phyloP scores from a whole-genome alignment of 169 alveolate species.

The Plasmodium sp. region DNA sequence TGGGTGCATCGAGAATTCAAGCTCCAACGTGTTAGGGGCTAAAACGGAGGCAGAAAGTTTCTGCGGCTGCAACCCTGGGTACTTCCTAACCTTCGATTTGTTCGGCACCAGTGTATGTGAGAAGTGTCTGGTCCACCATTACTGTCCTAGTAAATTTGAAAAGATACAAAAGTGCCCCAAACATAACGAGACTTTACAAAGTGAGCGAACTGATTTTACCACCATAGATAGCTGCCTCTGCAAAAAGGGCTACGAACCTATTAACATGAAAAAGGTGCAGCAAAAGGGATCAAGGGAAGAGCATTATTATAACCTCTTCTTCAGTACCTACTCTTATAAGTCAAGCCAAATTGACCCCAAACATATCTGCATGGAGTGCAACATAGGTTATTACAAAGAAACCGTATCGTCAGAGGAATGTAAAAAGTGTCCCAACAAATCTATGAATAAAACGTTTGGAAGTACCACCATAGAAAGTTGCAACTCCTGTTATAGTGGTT shows the following conservation, averaged over 20 bases:
- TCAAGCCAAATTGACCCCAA: slow-evolving; percentile 20
- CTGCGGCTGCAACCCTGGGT: slow-evolving; percentile 78
- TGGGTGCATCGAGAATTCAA: slow-evolving; percentile 73
- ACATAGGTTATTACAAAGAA: slow-evolving; percentile 83
- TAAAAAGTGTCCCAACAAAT: slow-evolving; percentile 78
- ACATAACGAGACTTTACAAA: slow-evolving; percentile 10
- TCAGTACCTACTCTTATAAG: neutral
- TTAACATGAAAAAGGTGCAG: slow-evolving; percentile 7
- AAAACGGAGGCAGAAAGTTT: slow-evolving; percentile 33
- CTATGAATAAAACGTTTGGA: slow-evolving; percentile 35
- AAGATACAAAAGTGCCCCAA: slow-evolving; percentile 33
- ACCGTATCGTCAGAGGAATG: slow-evolving; percentile 76
- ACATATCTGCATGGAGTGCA: slow-evolving; percentile 81
- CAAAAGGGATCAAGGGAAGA: slow-evolving; percentile 2
- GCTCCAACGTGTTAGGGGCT: slow-evolving; percentile 69
- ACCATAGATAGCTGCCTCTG: slow-evolving; percentile 63
- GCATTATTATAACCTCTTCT: slow-evolving; percentile 45
- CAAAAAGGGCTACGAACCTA: slow-evolving; percentile 70
- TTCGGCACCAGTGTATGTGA: neutral
- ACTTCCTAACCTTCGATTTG: slow-evolving; percentile 4
- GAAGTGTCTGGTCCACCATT: slow-evolving; percentile 8
- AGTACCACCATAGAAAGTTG: slow-evolving; percentile 8
- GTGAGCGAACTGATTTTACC: neutral
- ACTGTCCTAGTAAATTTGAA: slow-evolving; percentile 14
- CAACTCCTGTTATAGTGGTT: slow-evolving; percentile 46